Percentiles rank a stretch among this genome's conserved stretches.
Evolutionary conservation across 345 rosid genomes (phyloP).

Genomic region (Gynandropsis gynandra): DNA sequence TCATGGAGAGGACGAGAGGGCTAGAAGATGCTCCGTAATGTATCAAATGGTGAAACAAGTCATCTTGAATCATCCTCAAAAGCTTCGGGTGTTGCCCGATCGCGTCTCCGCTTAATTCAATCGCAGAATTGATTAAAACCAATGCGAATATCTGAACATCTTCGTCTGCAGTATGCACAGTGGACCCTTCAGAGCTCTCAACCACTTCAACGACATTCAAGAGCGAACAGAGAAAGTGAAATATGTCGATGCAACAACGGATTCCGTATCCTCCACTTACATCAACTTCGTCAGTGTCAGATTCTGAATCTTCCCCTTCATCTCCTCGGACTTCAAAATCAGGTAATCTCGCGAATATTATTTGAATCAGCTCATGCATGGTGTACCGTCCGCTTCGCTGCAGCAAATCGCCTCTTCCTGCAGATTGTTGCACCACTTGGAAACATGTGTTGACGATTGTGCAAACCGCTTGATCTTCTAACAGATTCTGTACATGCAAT

Average conservation of each 20-base stretch:
- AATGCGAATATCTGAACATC: conserved; percentile 53
- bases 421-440: conserved; percentile 76
- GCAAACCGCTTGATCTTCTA: conserved; percentile 67
- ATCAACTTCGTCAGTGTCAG: conserved; percentile 51
- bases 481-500: conserved; percentile 26
- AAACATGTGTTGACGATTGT: conserved; percentile 83
- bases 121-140: conserved; percentile 63
- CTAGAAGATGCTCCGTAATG: conserved; percentile 71
- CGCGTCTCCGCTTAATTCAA: conserved; percentile 73
- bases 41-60: conserved; percentile 75
- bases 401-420: conserved; percentile 64
- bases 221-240: conserved; percentile 74
- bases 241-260: conserved; percentile 64
- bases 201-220: conserved; percentile 61
- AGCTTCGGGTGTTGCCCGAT: conserved; percentile 72
- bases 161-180: conserved; percentile 47
- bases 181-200: conserved; percentile 50
- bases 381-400: conserved; percentile 68
- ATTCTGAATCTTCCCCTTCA: conserved; percentile 47
- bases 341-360: conserved; percentile 57
- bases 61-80: conserved; percentile 72
- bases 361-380: conserved; percentile 81
- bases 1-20: conserved; percentile 77
- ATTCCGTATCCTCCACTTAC: conserved; percentile 54
- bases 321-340: conserved; percentile 47